Base-by-base conservation (phyloP, 202 grass and related monocot genomes). In the Carex sylvatica region DNA sequence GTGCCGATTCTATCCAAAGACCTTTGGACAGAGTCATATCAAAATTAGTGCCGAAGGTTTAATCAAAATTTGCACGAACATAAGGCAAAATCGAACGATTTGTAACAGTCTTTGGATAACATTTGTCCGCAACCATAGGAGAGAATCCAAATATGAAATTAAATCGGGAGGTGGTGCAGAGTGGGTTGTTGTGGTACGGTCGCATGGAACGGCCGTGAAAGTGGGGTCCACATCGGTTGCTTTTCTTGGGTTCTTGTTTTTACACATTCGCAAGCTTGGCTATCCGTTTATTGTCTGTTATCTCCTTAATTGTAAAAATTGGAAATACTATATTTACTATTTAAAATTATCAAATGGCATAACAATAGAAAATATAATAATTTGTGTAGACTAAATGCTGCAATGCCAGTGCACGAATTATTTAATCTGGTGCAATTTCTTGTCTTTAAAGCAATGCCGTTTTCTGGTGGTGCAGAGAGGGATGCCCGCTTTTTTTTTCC, bases 231-330 rank as follows among this genome's bases (percentile, higher is more conserved):
- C 22, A 49, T 22, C 49, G 20, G 70, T 73, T 74, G 70, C 70
- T 74, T 74, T 74, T 74, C 44, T 74, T 53, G 44, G 35, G 64
- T 49, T 74, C 70, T 74, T 75, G 72, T 56, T 75, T 75, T 56
- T 47, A 55, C 72, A 30, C 72, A 55, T 56, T 35, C 15, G 2
- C 73, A 77, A 74, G 24, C 24, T 74, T 74, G n/a, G 16, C 13
- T 73, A 28, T 24, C 19, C 70, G 44, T 16, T 52, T 44, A 2
- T 52, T 15, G n/a, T 74, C 70, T 54, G 70, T 74, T 53, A 74
- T 74, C 54, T 20, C 0, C 11, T 54, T 30, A 74, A 74, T 74
- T 54, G 46, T 74, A 74, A 4, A 4, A 9, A 30, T 6, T 72
- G 15, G 13, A 3, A 30, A 16, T 53, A 26, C 13, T 26, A 12